Base-by-base conservation (phyloP, 2,329 filamentous ascomycete genomes). In the Epichloe scottii region DNA sequence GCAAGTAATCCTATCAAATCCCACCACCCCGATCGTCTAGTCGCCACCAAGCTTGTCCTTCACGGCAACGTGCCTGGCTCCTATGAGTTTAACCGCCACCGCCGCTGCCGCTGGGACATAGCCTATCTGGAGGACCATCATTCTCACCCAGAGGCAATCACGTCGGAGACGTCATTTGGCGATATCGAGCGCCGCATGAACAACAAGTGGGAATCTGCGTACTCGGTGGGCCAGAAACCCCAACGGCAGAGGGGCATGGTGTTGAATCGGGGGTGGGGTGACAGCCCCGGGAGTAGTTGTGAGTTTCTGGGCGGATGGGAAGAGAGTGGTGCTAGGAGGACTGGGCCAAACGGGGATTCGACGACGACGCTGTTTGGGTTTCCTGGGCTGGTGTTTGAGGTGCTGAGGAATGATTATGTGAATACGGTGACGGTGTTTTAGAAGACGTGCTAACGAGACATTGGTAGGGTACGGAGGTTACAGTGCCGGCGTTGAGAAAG, bases 21-120 rank as follows among this genome's bases (percentile, higher is more conserved):
- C 1, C 67, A 68, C 37, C 68, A 67, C 2, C 67, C 78, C 0
- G 81, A 88, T 52, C 82, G 84, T 40, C 75, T 95, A 11, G 88
- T 93, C 0, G 90, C 87, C 5, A 93, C 87, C 0, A 97, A 97
- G 64, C 66, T 98, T n/a, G 81, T 97, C 17, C 75, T 98, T 2
- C 93, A 98, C 65, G 89, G 87, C 42, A 98, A 98, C 60, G 82
- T 97, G 2, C 93, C 93, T 1, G 93, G 93, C 0, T 95, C 89
- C 1, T 97, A 96, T 64, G 87, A 91, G 11, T 98, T 98, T 71
- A 97, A 98, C 67, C 81, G 93, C 4, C 89, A 97, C 66, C 83
- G 91, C 17, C 81, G 93, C 54, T 89, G 87, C 59, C 81, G 90
- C 40, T 98, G 93, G 93, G 81, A 83, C 48, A 82, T 95, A 48